Conservation (phyloP, 108 stramenopile genomes). For the Nitzschia sp. region DNA sequence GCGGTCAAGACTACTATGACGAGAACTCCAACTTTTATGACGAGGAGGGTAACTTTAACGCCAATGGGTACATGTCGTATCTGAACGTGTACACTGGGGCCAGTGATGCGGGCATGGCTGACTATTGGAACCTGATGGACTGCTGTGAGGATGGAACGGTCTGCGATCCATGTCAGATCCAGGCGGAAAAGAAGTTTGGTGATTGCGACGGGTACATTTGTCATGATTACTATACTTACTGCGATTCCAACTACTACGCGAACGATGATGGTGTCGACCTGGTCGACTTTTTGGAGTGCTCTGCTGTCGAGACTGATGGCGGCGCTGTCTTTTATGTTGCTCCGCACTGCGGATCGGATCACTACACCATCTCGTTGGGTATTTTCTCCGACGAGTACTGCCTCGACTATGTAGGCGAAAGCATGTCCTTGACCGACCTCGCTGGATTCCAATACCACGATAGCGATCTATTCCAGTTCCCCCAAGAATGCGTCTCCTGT, state of each 20-base stretch:
- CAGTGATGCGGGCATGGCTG: neutral
- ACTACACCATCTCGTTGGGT: slow-evolving; percentile 65
- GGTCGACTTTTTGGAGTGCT: slow-evolving; percentile 1
- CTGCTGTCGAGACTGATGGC: slow-evolving; percentile 32
- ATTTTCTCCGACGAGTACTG: slow-evolving; percentile 77
- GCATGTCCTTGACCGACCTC: slow-evolving; percentile 26
- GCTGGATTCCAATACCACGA: slow-evolving; percentile 39
- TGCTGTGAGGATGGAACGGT: slow-evolving; percentile 16
- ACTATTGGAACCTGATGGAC: neutral
- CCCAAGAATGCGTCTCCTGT: slow-evolving; percentile 65
- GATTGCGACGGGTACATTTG: slow-evolving; percentile 29
- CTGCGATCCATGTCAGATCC: slow-evolving; percentile 25
- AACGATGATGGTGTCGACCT: slow-evolving; percentile 32
- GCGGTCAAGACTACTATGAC: neutral
- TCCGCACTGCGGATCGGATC: slow-evolving; percentile 65
- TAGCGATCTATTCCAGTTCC: slow-evolving; percentile 28
- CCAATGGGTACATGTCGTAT: neutral
- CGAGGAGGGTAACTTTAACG: neutral
- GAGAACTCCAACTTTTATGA: neutral
- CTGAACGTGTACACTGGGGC: neutral
- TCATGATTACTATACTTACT: slow-evolving; percentile 29
- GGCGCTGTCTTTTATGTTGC: slow-evolving; percentile 47
- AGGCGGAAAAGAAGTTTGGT: neutral
- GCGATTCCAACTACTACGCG: slow-evolving; percentile 5
- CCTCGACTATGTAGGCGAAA: slow-evolving; percentile 48